Conservation (phyloP, 139 green algal species). For the Trebouxia sp. region DNA sequence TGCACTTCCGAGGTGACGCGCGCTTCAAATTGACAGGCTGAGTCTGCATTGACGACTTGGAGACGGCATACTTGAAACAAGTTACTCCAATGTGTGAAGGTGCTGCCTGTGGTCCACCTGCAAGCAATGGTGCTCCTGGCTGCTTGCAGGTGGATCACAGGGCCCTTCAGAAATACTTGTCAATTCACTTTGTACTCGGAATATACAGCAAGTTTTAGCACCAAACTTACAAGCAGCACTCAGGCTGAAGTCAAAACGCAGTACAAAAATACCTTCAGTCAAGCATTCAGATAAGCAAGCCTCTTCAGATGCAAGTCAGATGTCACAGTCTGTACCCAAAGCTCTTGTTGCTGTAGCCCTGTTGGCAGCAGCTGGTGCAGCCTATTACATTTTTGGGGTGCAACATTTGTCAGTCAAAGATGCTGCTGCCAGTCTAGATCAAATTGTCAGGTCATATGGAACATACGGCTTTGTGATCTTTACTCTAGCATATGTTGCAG, state of each 20-base stretch:
- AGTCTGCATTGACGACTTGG: too few species aligned
- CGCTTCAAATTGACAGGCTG: too few species aligned
- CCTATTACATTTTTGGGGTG: background rate
- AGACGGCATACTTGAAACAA: too few species aligned
- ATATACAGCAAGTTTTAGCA: too few species aligned
- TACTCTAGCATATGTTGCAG: conserved; percentile 54
- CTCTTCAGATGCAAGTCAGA: background rate
- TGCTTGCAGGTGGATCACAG: conserved; percentile 19
- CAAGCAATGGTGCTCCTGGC: background rate
- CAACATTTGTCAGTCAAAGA: background rate
- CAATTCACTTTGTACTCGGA: too few species aligned
- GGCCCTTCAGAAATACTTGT: background rate
- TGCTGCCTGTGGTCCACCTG: background rate
- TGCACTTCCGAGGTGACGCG: too few species aligned
- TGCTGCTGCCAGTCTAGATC: background rate
- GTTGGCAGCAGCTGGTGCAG: background rate
- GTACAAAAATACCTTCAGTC: background rate
- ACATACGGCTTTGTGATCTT: conserved; percentile 58
- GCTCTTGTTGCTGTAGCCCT: background rate
- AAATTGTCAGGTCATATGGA: conserved; percentile 40
- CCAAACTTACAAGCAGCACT: too few species aligned
- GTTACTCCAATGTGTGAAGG: too few species aligned
- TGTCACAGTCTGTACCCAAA: background rate
- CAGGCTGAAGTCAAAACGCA: too few species aligned
- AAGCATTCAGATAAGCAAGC: background rate